Conservation (phyloP, 2,329 filamentous ascomycete species). For the Juglanconis juglandina region DNA sequence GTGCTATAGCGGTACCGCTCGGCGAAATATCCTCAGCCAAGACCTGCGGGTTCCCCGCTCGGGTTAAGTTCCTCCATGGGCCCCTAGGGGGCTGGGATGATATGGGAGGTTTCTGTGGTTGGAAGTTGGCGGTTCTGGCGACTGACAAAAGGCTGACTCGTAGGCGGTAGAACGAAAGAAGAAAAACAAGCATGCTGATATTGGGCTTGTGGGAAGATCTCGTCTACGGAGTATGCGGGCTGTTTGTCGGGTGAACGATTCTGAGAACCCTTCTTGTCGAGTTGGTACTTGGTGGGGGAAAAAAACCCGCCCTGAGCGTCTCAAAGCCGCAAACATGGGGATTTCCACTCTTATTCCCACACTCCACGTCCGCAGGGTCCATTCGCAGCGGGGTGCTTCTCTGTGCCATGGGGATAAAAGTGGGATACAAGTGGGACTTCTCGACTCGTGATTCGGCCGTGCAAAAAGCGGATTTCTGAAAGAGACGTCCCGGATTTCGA, state of each 20-base stretch:
- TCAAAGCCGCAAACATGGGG: not conserved
- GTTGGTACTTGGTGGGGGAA: not conserved
- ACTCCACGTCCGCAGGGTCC: not conserved
- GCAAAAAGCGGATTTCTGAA: not conserved
- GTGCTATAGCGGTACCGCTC: not conserved
- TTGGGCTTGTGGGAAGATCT: not conserved
- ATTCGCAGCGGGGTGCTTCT: not conserved
- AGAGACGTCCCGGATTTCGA: not conserved
- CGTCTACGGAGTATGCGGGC: too few species aligned
- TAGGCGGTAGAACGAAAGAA: not conserved
- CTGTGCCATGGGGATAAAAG: conserved; percentile 7
- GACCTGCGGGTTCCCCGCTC: conserved; percentile 16
- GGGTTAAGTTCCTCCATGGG: conserved; percentile 5
- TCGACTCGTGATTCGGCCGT: not conserved
- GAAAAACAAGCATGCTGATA: not conserved
- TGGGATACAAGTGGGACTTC: not conserved
- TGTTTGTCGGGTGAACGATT: not conserved
- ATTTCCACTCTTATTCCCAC: not conserved
- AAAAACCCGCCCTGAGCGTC: not conserved
- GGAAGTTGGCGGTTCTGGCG: not conserved
- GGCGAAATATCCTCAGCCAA: conserved; percentile 13
- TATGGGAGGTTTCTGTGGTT: not conserved
- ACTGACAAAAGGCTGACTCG: not conserved
- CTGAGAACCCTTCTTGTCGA: not conserved
- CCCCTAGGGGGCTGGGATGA: not conserved